Evolutionary conservation across 2,329 filamentous ascomycete species (phyloP).

Genomic region (Gaeumannomyces tritici): DNA sequence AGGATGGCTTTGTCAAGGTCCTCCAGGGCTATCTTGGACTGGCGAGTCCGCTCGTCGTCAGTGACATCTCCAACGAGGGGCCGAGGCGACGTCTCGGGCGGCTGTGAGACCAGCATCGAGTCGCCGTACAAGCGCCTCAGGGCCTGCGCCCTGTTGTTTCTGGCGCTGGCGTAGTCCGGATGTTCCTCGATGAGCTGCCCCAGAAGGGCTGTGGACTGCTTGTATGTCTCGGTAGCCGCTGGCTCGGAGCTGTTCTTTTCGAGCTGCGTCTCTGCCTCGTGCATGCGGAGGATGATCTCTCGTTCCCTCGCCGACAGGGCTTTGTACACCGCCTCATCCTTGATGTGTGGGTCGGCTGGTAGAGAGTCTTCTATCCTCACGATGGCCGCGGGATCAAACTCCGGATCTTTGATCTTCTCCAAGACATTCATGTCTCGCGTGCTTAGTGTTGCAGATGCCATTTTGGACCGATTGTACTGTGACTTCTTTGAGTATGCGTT

Average conservation of each 20-base stretch:
- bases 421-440: slow-evolving; percentile 52
- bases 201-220: slow-evolving; percentile 36
- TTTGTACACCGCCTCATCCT: slow-evolving; percentile 39
- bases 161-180: slow-evolving; percentile 61
- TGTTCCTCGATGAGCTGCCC: slow-evolving; percentile 44
- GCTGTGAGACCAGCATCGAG: slow-evolving; percentile 36
- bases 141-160: slow-evolving; percentile 67
- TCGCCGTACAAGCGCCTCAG: slow-evolving; percentile 54
- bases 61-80: slow-evolving; percentile 25
- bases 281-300: slow-evolving; percentile 42
- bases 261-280: slow-evolving; percentile 44
- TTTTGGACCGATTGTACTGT: slow-evolving; percentile 15
- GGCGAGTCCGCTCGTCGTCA: slow-evolving; percentile 8
- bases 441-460: slow-evolving; percentile 42
- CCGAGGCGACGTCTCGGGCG: slow-evolving; percentile 17
- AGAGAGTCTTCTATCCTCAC: slow-evolving; percentile 44
- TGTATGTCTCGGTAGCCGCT: slow-evolving; percentile 34
- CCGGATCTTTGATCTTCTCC: slow-evolving; percentile 58
- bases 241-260: slow-evolving; percentile 15
- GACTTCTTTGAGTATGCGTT: no score
- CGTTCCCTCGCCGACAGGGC: slow-evolving; percentile 39
- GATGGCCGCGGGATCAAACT: slow-evolving; percentile 45
- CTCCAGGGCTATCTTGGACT: slow-evolving; percentile 30
- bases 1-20: slow-evolving; percentile 50
- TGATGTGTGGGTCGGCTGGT: slow-evolving; percentile 48